These are phyloP conservation scores for Xylariaceae sp. DNA, from an alignment of 2,329 filamentous ascomycete genomes.

Conservation along the genomic window DNA sequence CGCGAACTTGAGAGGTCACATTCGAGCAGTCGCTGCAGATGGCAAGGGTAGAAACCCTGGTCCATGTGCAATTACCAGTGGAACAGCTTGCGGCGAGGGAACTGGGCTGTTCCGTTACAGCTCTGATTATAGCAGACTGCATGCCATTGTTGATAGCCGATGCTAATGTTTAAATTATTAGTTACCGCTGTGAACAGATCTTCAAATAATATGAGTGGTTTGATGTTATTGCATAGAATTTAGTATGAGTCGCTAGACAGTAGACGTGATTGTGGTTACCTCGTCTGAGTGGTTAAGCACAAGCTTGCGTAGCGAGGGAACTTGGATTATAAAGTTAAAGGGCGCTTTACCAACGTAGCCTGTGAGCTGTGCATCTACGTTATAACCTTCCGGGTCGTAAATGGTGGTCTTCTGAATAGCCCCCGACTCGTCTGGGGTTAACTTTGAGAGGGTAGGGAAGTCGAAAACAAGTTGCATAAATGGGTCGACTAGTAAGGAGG, in stretches of 20 bases:
- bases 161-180: neutral
- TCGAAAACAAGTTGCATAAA: conserved; percentile 23
- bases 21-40: conserved; percentile 11
- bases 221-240: too few relatives aligned
- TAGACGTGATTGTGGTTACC: too few relatives aligned
- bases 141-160: conserved; percentile 2
- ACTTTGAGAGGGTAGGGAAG: conserved; percentile 14
- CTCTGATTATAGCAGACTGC: conserved; percentile 10
- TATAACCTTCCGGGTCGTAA: conserved; percentile 8
- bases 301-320: too few relatives aligned
- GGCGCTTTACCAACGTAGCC: neutral
- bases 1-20: conserved; percentile 1
- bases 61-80: conserved; percentile 14
- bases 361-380: neutral
- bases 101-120: neutral
- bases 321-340: too few relatives aligned
- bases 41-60: conserved; percentile 3
- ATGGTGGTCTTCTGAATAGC: conserved; percentile 1
- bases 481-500: conserved; percentile 22
- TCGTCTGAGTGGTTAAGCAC: too few relatives aligned
- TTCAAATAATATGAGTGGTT: too few relatives aligned
- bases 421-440: neutral
- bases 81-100: neutral
- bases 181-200: too few relatives aligned
- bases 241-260: too few relatives aligned